These are phyloP conservation scores for Inonotus obliquus DNA, from an alignment of 1,284 basidiomycete species.

Conservation along the genomic window DNA sequence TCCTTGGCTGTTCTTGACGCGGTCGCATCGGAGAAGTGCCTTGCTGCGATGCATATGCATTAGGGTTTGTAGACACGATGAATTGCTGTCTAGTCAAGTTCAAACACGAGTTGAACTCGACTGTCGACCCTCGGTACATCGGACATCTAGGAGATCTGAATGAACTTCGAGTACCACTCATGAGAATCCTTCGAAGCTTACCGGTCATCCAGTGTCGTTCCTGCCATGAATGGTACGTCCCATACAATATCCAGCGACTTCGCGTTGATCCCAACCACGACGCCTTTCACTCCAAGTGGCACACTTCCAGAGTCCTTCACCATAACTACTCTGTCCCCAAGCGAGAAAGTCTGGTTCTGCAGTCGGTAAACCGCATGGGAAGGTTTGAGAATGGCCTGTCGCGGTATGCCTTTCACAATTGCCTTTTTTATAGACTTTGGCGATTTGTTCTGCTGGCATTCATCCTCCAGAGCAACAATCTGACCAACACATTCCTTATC, in stretches of 20 bases:
- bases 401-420: slow-evolving; percentile 86
- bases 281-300: slow-evolving; percentile 87
- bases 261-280: slow-evolving; percentile 84
- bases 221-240: slow-evolving; percentile 94
- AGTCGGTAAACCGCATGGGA: slow-evolving; percentile 86
- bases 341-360: slow-evolving; percentile 83
- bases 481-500: slow-evolving; percentile 77
- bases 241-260: slow-evolving; percentile 95
- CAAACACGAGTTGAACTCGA: slow-evolving; percentile 80
- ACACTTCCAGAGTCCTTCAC: slow-evolving; percentile 95
- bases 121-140: slow-evolving; percentile 81
- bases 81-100: slow-evolving; percentile 85
- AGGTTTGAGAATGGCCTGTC: slow-evolving; percentile 94
- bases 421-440: slow-evolving; percentile 76
- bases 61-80: slow-evolving; percentile 62
- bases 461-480: slow-evolving; percentile 74
- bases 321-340: slow-evolving; percentile 97
- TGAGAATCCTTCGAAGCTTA: slow-evolving; percentile 27
- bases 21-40: slow-evolving; percentile 25
- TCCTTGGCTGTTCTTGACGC: slow-evolving; percentile 57
- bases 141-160: slow-evolving; percentile 59
- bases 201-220: slow-evolving; percentile 83
- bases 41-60: slow-evolving; percentile 34
- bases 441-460: slow-evolving; percentile 57
- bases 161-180: no score